Conservation (phyloP, 192 early-diverging fungal species). For the Backusella liffmaniae region DNA sequence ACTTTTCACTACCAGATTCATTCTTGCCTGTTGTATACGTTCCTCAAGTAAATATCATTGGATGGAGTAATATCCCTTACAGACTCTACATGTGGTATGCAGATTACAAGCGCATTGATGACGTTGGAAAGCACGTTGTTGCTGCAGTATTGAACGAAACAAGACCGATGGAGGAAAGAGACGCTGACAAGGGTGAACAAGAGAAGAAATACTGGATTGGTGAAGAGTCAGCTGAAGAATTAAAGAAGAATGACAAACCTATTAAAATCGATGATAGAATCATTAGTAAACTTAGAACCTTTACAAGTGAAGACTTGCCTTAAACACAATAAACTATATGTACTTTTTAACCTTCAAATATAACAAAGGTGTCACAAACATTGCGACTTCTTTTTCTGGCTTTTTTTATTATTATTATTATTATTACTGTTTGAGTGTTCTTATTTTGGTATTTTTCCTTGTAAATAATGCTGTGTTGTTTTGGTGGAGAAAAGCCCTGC, state of each 20-base stretch:
- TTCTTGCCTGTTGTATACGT: conserved; percentile 39
- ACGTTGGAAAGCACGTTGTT: conserved; percentile 38
- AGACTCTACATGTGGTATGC: conserved; percentile 39
- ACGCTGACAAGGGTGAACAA: conserved; percentile 26
- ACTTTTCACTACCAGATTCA: conserved; percentile 31
- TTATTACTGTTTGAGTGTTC: not conserved
- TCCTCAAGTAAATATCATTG: conserved; percentile 43
- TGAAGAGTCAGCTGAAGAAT: conserved; percentile 27
- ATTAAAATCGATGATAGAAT: conserved; percentile 29
- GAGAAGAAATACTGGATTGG: conserved; percentile 39
- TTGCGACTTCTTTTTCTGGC: not conserved
- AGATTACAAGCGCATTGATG: conserved; percentile 39
- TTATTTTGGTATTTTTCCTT: not conserved
- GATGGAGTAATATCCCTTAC: conserved; percentile 44
- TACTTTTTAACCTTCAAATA: not conserved
- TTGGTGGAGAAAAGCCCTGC: not conserved
- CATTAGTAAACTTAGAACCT: conserved; percentile 19
- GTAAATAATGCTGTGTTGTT: not conserved
- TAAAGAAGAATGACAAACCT: conserved; percentile 25
- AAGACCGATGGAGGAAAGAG: conserved; percentile 19
- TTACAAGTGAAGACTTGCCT: conserved; percentile 22
- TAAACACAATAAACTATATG: not conserved
- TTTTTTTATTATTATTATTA: not conserved
- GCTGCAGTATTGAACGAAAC: conserved; percentile 34
- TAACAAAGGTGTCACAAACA: not conserved